phyloP scores from a whole-genome alignment of 345 rosid genomes.

The Eucalyptus victrix region DNA sequence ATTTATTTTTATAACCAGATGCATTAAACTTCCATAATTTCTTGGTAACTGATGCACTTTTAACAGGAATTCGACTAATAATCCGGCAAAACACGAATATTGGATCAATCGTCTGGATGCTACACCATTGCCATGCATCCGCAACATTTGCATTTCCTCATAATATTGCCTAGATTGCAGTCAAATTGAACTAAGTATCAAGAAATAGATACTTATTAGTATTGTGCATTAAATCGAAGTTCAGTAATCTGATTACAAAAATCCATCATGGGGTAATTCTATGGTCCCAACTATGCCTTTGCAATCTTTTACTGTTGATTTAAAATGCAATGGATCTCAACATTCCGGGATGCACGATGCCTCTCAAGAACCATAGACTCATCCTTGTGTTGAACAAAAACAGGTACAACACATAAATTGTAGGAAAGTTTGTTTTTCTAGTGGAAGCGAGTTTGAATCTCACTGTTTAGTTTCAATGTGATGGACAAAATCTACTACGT shows the following conservation, averaged over 20 bases:
- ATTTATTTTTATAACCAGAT: too few species aligned
- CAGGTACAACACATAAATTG: neutral
- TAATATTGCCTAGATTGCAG: neutral
- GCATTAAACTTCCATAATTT: neutral
- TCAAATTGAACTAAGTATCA: neutral
- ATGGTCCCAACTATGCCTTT: neutral
- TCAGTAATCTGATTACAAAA: neutral
- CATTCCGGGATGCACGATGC: neutral
- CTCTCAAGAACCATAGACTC: neutral
- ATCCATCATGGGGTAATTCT: neutral
- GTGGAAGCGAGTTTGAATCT: neutral
- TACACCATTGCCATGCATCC: neutral
- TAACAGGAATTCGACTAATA: too few species aligned
- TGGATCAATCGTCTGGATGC: neutral
- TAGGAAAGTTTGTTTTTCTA: neutral
- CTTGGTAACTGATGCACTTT: neutral
- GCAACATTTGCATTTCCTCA: neutral
- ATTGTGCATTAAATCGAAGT: neutral
- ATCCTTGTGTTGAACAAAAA: neutral
- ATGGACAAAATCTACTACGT: neutral
- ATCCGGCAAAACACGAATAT: neutral
- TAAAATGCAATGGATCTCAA: neutral
- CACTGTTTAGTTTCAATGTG: neutral
- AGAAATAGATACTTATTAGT: neutral
- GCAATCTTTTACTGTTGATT: neutral